phyloP scores from a whole-genome alignment of 1,284 basidiomycete species.

The Singerocomus inundabilis region DNA sequence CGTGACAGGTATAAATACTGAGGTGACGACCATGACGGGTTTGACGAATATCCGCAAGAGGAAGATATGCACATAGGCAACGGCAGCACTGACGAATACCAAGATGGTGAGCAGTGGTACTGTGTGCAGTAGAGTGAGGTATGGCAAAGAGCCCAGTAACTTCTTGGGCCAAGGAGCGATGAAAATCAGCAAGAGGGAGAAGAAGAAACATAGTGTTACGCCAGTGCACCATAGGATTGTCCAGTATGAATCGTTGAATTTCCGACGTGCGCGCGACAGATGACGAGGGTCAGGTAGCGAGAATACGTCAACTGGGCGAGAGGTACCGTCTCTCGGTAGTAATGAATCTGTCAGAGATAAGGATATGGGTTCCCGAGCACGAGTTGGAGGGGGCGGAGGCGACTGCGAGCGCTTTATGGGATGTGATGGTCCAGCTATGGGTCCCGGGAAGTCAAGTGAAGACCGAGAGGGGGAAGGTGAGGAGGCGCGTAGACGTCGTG shows the following conservation, averaged over 20 bases:
- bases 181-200: conserved; percentile 63
- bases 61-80: conserved; percentile 77
- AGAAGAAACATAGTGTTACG: conserved; percentile 57
- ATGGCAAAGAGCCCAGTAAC: conserved; percentile 50
- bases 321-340: conserved; percentile 62
- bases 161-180: conserved; percentile 41
- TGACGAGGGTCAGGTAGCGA: conserved; percentile 71
- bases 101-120: conserved; percentile 82
- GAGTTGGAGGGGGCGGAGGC: conserved; percentile 37
- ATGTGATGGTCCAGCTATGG: conserved; percentile 22
- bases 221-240: conserved; percentile 64
- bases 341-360: conserved; percentile 70
- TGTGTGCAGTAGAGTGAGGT: conserved; percentile 77
- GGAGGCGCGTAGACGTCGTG: conserved; percentile 41
- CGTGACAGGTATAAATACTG: conserved; percentile 76
- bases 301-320: conserved; percentile 65
- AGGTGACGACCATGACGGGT: conserved; percentile 79
- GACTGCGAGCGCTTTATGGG: conserved; percentile 19
- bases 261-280: conserved; percentile 56
- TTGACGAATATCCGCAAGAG: conserved; percentile 77
- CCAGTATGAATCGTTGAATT: conserved; percentile 70
- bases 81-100: conserved; percentile 66
- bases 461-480: conserved; percentile 49
- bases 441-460: conserved; percentile 47
- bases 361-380: conserved; percentile 43